Percentiles rank a stretch among this genome's conserved stretches.
Conservation (phyloP, 129 eudicot species). For the Sambucus nigra region DNA sequence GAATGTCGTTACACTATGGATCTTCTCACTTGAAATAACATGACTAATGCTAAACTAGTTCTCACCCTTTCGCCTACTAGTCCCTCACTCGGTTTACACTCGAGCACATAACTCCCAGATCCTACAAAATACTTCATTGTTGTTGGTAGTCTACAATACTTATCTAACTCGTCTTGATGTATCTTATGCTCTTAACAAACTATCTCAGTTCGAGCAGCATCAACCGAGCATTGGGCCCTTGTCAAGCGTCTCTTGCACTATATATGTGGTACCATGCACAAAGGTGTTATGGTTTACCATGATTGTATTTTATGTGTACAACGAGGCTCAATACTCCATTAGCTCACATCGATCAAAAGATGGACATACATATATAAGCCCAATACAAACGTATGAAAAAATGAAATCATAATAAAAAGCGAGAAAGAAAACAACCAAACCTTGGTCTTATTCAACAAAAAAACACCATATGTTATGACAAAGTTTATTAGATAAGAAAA, state of each 20-base stretch:
- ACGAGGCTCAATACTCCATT: no score
- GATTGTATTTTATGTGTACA: no score
- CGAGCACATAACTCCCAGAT: neutral
- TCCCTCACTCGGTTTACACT: neutral
- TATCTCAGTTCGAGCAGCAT: conserved; percentile 9
- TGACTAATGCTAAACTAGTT: conserved; percentile 2
- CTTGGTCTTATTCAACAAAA: no score
- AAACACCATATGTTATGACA: no score
- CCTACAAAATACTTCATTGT: neutral
- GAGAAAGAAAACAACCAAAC: no score
- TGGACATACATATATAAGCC: no score
- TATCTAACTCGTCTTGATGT: conserved; percentile 6
- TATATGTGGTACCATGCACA: neutral
- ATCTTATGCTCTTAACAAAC: neutral
- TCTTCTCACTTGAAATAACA: neutral
- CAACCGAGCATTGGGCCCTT: neutral
- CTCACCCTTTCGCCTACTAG: neutral
- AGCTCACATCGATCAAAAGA: no score
- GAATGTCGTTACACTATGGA: neutral
- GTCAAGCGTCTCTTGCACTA: neutral
- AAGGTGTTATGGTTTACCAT: neutral
- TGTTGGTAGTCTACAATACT: conserved; percentile 10
- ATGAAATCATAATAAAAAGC: no score
- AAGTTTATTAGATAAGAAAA: no score
- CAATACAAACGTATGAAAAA: no score